Conservation (phyloP, 2,329 filamentous ascomycete genomes). For the Colletotrichum sansevieriae region DNA sequence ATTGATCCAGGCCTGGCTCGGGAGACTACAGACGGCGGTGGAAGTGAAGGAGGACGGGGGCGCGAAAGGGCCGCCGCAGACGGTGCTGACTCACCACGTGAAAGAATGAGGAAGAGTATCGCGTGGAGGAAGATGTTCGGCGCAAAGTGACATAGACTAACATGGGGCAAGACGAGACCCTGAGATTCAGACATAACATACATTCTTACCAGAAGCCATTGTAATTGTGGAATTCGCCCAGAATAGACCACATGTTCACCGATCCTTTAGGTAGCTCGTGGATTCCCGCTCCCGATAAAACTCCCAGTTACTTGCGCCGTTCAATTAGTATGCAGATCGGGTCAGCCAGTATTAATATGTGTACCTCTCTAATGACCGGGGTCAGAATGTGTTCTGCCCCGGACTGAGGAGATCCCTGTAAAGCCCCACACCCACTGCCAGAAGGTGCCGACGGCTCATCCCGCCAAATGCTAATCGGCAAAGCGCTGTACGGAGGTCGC, state of each 20-base stretch:
- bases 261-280: background rate
- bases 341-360: background rate
- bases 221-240: constrained; percentile 4
- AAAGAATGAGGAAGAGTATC: constrained; percentile 18
- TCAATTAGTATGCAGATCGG: constrained; percentile 26
- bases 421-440: constrained; percentile 27
- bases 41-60: background rate
- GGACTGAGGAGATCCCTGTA: constrained; percentile 23
- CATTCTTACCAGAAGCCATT: constrained; percentile 25
- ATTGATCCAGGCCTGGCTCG: background rate
- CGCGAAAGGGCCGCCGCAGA: constrained; percentile 9
- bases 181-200: background rate
- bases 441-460: constrained; percentile 32
- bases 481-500: too few species aligned
- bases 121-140: constrained; percentile 36
- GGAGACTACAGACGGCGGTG: background rate
- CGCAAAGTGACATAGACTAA: constrained; percentile 21
- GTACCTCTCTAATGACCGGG: background rate
- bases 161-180: background rate
- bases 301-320: background rate
- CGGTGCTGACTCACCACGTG: constrained; percentile 31
- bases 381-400: constrained; percentile 14
- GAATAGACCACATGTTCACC: constrained; percentile 26
- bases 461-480: constrained; percentile 11
- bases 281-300: constrained; percentile 5